Evolutionary conservation across 805 yeast species (phyloP), one percentile per base, ranked within the genome.

Genomic region (Yarrowia yakushimensis): DNA sequence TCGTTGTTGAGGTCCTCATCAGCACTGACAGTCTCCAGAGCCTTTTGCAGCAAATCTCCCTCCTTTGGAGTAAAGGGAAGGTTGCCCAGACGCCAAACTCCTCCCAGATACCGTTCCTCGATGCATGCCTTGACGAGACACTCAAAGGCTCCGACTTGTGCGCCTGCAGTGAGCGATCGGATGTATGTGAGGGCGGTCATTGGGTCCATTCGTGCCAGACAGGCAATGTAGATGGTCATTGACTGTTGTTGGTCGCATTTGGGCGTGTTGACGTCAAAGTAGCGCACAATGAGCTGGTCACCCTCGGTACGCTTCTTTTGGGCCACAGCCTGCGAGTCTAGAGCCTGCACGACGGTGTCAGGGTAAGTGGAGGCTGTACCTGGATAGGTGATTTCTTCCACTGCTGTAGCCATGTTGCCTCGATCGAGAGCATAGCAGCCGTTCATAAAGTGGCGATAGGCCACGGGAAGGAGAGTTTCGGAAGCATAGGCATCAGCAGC

Each of bases 361-460:
- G 61, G 61, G 31, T 39, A 55, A 15, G 61, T 55, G 7, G 61
- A 28, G 4, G 36, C 37, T 8, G 61, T 39, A 2, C 48, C 61
- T 3, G 61, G 61, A 36, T 27, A 55, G 2, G 39, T 31, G 30
- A 55, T 18, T 18, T 55, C 30, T 2, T 37, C 48, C 27, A 55
- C 61, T 2, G 48, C 48, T 9, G 6, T 15, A 3, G 8, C 3
- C 34, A 55, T 22, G 10, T 39, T 30, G 8, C 39, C 61, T 12
- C 48, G 36, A 12, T 55, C 61, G 22, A 55, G 48, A n/a, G 61
- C 61, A 15, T 39, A 6, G 39, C 46, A 55, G n/a, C 61, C 61
- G 28, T n/a, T 28, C 36, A 55, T 55, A 20, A 55, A 55, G 11
- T 41, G 61, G 17, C 15, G 22, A 28, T 55, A 55, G 1, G 37